Conservation (phyloP, 257 asterid species). For the Echium plantagineum region DNA sequence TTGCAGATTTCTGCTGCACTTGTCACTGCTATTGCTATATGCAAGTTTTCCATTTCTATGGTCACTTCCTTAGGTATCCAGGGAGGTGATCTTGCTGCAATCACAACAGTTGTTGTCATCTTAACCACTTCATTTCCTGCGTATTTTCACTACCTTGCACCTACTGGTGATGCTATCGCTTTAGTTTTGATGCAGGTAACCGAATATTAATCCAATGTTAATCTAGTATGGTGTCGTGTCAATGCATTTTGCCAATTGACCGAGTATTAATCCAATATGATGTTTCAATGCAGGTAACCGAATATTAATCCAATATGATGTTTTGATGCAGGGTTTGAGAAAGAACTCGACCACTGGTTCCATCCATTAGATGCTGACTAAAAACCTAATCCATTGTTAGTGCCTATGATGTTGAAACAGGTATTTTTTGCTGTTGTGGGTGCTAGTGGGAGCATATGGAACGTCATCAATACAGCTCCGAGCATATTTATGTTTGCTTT, state of each 20-base stretch:
- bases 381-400: neutral
- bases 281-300: no score
- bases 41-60: conserved; percentile 46
- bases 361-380: neutral
- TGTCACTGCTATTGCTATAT: conserved; percentile 56
- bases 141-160: conserved; percentile 50
- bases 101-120: conserved; percentile 57
- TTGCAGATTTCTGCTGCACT: conserved; percentile 52
- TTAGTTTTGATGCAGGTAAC: conserved; percentile 62
- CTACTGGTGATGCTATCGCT: conserved; percentile 62
- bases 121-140: conserved; percentile 54
- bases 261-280: no score
- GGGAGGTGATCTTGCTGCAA: conserved; percentile 62
- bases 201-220: no score
- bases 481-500: conserved; percentile 67
- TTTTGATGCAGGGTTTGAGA: no score
- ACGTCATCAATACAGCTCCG: conserved; percentile 65
- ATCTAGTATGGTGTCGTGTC: no score
- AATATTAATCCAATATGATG: no score
- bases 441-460: conserved; percentile 75
- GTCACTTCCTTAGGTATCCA: conserved; percentile 25
- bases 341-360: no score
- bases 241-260: no score
- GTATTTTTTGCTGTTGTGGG: conserved; percentile 71
- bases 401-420: conserved; percentile 23